phyloP scores from a whole-genome alignment of 2,329 filamentous ascomycete genomes.

The Scortechinia acanthostroma region DNA sequence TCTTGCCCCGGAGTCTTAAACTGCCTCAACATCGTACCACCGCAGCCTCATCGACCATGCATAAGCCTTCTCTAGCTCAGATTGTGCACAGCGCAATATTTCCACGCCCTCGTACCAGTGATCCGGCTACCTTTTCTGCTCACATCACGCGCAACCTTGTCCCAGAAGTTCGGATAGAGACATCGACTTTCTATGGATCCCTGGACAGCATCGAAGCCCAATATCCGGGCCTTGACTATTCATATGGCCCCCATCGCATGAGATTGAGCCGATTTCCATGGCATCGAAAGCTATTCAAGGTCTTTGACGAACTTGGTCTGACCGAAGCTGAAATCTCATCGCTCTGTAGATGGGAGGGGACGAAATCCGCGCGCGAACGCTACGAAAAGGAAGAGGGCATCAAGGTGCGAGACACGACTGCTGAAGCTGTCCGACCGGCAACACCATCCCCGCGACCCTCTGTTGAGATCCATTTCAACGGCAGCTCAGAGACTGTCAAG shows the following conservation, averaged over 20 bases:
- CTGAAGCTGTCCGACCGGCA: conserved; percentile 41
- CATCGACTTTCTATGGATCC: conserved; percentile 55
- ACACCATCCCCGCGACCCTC: conserved; percentile 19
- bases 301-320: conserved; percentile 49
- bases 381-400: conserved; percentile 38
- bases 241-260: conserved; percentile 51
- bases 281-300: conserved; percentile 50
- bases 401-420: conserved; percentile 53
- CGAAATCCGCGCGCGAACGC: background rate
- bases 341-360: conserved; percentile 42
- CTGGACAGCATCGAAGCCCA: conserved; percentile 59
- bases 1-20: no score
- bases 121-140: conserved; percentile 48
- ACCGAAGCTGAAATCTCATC: conserved; percentile 52
- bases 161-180: conserved; percentile 58
- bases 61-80: conserved; percentile 48
- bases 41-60: conserved; percentile 32
- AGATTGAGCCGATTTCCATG: conserved; percentile 52
- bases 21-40: no score
- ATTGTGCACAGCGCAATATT: conserved; percentile 51
- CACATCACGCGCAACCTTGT: conserved; percentile 56
- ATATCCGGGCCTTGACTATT: conserved; percentile 61
- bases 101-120: conserved; percentile 43
- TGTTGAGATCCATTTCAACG: background rate
- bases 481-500: background rate